Evolutionary conservation across 2,329 filamentous ascomycete species (phyloP), one percentile per base, ranked within the genome.

Genomic region (Cordyceps fumosorosea): DNA sequence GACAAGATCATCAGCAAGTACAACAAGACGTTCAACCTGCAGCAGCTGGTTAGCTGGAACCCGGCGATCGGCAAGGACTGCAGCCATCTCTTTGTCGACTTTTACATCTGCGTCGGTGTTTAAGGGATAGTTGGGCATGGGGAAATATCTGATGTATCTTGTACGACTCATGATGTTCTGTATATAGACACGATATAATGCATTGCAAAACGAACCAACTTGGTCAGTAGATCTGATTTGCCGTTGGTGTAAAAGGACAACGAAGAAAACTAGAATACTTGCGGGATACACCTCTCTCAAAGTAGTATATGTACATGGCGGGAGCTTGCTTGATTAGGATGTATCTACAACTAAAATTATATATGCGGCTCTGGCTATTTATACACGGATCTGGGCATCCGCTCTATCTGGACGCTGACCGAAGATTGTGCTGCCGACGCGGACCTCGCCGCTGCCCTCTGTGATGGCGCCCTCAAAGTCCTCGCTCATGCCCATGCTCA

Each of bases 401-500:
- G 84, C 84, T 81, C 89, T 96, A 44, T 84, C 80, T 18, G 91
- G 91, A 70, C 95, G 83, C 71, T 87, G 79, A 1, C 95, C 95
- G 73, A 99, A 99, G 63, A 99, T 96, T 2, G 90, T 93, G 71
- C 91, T 98, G 1, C 95, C 95, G 10, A 99, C 86, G 63, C 95
- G 84, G 6, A 99, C 93, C 80, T 98, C 92, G 68, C 85, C 82
- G 76, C 93, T 97, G 0, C 95, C 95, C 79, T 91, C 79, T 14
- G 75, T 77, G 70, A 98, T 88, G 0, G 95, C 95, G 8, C 88
- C 89, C 78, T 96, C 93, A 74, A 93, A 99, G 75, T 99, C 95
- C 70, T 91, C 87, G 72, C 92, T 97, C 95, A 99, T 99, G 7
- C 93, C 93, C 93, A 99, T 99, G 75, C 93, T 97, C 75, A 98